phyloP scores from a whole-genome alignment of 1,284 basidiomycete species.

The Boletus semigastroideus region DNA sequence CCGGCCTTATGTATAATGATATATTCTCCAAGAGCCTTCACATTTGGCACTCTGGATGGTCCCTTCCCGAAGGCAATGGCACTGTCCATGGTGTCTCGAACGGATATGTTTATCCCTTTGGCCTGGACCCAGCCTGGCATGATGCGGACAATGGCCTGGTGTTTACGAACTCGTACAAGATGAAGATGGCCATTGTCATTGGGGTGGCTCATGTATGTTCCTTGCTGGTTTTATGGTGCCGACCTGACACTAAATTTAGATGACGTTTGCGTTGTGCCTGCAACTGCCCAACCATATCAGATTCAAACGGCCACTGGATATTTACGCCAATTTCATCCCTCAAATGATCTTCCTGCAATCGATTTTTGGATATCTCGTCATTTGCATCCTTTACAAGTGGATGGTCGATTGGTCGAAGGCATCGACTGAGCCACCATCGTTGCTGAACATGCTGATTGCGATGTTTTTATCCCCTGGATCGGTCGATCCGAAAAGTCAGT shows the following conservation, averaged over 20 bases:
- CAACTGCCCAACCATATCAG: conserved; percentile 95
- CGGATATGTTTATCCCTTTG: conserved; percentile 85
- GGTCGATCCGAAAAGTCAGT: conserved; percentile 67
- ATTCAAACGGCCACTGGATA: conserved; percentile 84
- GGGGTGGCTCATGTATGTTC: conserved; percentile 91
- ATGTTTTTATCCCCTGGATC: conserved; percentile 92
- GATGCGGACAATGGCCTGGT: conserved; percentile 90
- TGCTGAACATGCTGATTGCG: conserved; percentile 93
- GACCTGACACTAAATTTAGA: conserved; percentile 51
- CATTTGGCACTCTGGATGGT: conserved; percentile 90
- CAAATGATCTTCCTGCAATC: conserved; percentile 97
- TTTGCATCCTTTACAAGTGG: conserved; percentile 99
- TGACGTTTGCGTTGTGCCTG: conserved; percentile 96
- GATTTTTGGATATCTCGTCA: conserved; percentile 95
- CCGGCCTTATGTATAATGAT: conserved; percentile 98
- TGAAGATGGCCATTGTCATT: conserved; percentile 99
- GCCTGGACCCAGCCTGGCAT: conserved; percentile 96
- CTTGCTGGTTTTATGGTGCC: conserved; percentile 6
- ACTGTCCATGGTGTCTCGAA: conserved; percentile 55
- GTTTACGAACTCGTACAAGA: conserved; percentile 99
- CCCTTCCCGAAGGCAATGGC: conserved; percentile 58
- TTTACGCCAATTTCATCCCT: conserved; percentile 94
- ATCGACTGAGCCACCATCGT: conserved; percentile 75
- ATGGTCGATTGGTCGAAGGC: conserved; percentile 85
- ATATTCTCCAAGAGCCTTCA: conserved; percentile 95